Evolutionary conservation across 2,329 filamentous ascomycete species (phyloP), one percentile per base, ranked within the genome.

Genomic region (Hymenoscyphus fraxineus): DNA sequence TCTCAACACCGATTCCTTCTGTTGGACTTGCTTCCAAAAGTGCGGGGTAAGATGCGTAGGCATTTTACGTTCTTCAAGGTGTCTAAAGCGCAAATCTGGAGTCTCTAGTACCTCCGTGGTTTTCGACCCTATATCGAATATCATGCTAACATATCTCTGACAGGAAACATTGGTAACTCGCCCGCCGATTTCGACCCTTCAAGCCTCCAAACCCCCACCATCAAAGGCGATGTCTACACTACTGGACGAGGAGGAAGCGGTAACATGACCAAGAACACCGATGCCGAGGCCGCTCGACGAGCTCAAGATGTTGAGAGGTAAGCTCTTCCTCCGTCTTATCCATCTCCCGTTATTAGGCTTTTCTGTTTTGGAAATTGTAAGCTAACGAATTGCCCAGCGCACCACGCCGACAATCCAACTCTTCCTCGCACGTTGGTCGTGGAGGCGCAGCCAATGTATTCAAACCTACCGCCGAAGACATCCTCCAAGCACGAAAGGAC

Each of bases 171-270:
- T 75, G 82, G 83, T 74, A 81, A 84, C 69, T 77, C 80, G 64
- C 77, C 80, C 64, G 76, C 80, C 68, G 77, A 78, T 65, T 71
- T 86, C 56, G 78, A 80, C 38, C 80, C 86, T 60, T 79, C 85
- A 68, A 90, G 94, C 73, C 86, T 96, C 68, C 80, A 88, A 72
- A 97, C 93, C 1, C 93, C 93, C 0, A 90, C 86, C 13, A 85
- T 98, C 75, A 97, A 96, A 80, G 85, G 85, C 58, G 80, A 90
- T n/a, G 82, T 91, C 69, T 93, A 94, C 74, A 97, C 93, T 22
- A 97, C 93, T 2, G 93, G 93, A 64, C 90, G 93, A 60, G 93
- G 93, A 63, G 93, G 93, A 66, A 88, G 85, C 4, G 93, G 93
- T 66, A 97, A 96, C 80, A 96, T 97, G 89, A 87, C 90, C 58